Evolutionary conservation across 1,284 basidiomycete genomes (phyloP).

Genomic region (Naganishia cerealis): DNA sequence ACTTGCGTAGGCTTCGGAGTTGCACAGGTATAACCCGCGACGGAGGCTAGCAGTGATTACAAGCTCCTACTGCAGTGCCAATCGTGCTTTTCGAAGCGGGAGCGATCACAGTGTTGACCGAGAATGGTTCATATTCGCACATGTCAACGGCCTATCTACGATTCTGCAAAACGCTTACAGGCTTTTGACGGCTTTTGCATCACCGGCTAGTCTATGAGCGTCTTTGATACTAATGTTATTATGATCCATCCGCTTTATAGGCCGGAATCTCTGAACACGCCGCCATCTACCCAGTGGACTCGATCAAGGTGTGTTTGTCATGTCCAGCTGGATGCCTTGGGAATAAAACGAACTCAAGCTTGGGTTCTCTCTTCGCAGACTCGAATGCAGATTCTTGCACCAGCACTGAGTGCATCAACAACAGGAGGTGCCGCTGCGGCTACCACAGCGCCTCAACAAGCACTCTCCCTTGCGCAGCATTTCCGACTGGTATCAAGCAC

Average conservation of each 20-base stretch:
- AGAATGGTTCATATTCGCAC: too few relatives aligned
- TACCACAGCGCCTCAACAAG: slow-evolving; percentile 63
- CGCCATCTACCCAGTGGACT: slow-evolving; percentile 97
- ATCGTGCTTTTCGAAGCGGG: too few relatives aligned
- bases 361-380: slow-evolving; percentile 62
- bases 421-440: slow-evolving; percentile 77
- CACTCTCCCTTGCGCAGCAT: slow-evolving; percentile 43
- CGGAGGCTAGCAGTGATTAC: too few relatives aligned
- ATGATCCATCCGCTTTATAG: slow-evolving; percentile 54
- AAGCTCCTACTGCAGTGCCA: too few relatives aligned
- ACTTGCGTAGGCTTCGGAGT: background rate
- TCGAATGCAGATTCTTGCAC: slow-evolving; percentile 90
- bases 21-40: background rate
- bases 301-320: slow-evolving; percentile 76
- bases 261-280: slow-evolving; percentile 99
- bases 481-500: slow-evolving; percentile 69
- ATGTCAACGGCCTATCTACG: background rate
- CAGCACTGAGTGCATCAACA: slow-evolving; percentile 57
- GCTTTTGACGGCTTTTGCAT: background rate
- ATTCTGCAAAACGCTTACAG: background rate
- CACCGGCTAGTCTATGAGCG: background rate
- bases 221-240: background rate
- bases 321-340: background rate
- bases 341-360: background rate
- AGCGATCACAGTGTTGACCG: too few relatives aligned